These are phyloP conservation scores for Tulasnella sp. DNA, from an alignment of 768 basidiomycete genomes.

Conservation along the genomic window DNA sequence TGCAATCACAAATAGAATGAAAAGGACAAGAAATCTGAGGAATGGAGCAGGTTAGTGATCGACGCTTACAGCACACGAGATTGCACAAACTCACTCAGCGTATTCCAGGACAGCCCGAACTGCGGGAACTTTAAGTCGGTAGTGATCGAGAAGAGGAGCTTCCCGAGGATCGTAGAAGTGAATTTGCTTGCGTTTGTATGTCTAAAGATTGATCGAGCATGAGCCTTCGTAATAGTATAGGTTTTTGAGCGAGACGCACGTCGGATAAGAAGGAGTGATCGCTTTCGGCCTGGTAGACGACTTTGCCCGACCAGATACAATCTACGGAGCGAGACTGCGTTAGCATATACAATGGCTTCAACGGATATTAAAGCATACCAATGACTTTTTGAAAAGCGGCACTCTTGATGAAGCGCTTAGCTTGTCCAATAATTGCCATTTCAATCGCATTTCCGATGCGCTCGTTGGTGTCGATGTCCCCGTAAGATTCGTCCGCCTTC, in stretches of 20 bases:
- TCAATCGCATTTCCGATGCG: conserved; percentile 87
- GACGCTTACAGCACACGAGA: background rate
- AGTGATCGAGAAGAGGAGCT: conserved; percentile 90
- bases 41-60: conserved; percentile 2
- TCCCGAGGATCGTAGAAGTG: conserved; percentile 92
- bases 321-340: conserved; percentile 5
- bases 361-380: conserved; percentile 25
- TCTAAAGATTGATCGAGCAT: conserved; percentile 38
- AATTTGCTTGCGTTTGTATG: conserved; percentile 83
- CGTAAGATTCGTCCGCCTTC: conserved; percentile 46
- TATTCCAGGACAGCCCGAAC: conserved; percentile 88
- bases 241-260: conserved; percentile 31
- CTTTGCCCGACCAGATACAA: conserved; percentile 42
- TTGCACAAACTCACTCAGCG: conserved; percentile 43
- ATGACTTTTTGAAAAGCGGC: conserved; percentile 87
- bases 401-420: conserved; percentile 82
- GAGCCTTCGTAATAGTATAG: background rate
- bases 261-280: conserved; percentile 84
- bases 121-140: conserved; percentile 88
- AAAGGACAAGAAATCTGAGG: conserved; percentile 63
- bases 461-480: conserved; percentile 60
- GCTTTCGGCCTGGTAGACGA: conserved; percentile 83
- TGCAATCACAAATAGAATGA: conserved; percentile 65
- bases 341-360: background rate
- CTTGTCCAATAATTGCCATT: conserved; percentile 76